phyloP scores from a whole-genome alignment of 2,329 filamentous ascomycete species.

The Colletotrichum sp. region DNA sequence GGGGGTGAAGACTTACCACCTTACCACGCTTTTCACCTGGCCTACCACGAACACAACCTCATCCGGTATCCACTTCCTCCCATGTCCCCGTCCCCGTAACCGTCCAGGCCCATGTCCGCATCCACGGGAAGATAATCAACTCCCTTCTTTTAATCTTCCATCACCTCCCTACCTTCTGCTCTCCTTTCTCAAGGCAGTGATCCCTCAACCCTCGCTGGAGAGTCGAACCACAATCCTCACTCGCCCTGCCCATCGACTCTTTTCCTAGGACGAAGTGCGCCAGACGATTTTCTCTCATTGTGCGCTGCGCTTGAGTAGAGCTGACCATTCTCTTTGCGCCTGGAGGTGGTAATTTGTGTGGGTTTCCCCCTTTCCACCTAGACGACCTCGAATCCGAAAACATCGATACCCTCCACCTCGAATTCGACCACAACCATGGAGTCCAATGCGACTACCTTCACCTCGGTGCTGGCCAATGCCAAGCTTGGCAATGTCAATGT shows the following conservation, averaged over 20 bases:
- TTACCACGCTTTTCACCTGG: not conserved
- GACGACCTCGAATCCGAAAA: not conserved
- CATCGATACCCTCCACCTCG: not conserved
- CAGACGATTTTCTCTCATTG: not conserved
- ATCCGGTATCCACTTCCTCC: slow-evolving; percentile 12
- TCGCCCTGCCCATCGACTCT: not conserved
- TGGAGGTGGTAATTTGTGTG: not conserved
- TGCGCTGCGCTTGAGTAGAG: not conserved
- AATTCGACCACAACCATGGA: slow-evolving; percentile 44
- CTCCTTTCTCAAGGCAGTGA: not conserved
- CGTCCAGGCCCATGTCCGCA: not conserved
- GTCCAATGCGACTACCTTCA: slow-evolving; percentile 69
- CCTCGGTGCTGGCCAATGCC: slow-evolving; percentile 70
- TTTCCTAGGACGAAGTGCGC: not conserved
- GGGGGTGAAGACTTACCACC: not conserved
- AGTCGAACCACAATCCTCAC: not conserved
- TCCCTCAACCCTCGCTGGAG: slow-evolving; percentile 4
- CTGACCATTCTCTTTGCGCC: not conserved
- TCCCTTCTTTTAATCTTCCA: slow-evolving; percentile 16
- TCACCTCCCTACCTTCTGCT: not conserved
- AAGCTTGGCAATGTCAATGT: slow-evolving; percentile 54
- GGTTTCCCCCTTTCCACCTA: not conserved
- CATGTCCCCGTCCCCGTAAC: not conserved
- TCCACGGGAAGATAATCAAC: not conserved
- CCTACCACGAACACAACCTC: slow-evolving; percentile 3